Evolutionary conservation across 805 yeast species (phyloP), one percentile per base, ranked within the genome.

Genomic region (Blastobotrys americana): DNA sequence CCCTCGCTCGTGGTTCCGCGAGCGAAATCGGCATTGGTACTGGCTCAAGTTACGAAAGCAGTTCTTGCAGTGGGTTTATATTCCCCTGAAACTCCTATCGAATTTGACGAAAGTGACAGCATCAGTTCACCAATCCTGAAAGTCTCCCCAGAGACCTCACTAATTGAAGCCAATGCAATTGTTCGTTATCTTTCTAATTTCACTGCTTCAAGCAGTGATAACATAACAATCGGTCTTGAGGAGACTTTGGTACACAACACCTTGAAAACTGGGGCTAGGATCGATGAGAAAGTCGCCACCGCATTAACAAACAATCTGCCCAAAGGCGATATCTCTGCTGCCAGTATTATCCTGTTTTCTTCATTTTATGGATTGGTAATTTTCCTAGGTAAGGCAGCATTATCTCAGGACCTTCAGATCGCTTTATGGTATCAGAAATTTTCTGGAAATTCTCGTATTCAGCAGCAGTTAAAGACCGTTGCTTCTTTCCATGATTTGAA

Each of bases 131-230:
- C 13, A 13, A 13, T 13, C 31, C 31, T 25, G 10, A 25, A 25
- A 13, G 10, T 25, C 31, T 25, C 31, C 10, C 31, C 31, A 25
- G 31, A 25, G 31, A 8, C 17, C 47, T 33, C 34, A 34, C 44
- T 36, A 39, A 46, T 25, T 40, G 81, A 75, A 57, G 66, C 78
- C 28, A 76, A 76, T 54, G 74, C 80, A 22, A 70, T 76, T 34
- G 79, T 75, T 34, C 66, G 69, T 52, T 73, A 64, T 51, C 60
- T 75, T 47, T 52, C 66, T 21, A 42, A 39, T 20, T n/a, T 49
- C 33, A 47, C 49, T 13, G 31, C 42, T 4, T 31, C 53, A 2
- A 34, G 37, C 9, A 17, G 65, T 44, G 45, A 57, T 4, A 55
- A 50, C 18, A 43, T 48, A 3, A 54, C 65, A 10, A 54, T 69